Evolutionary conservation across 2,329 filamentous ascomycete species (phyloP), one percentile per base, ranked within the genome.

Genomic region (Plectosphaerella sp.): DNA sequence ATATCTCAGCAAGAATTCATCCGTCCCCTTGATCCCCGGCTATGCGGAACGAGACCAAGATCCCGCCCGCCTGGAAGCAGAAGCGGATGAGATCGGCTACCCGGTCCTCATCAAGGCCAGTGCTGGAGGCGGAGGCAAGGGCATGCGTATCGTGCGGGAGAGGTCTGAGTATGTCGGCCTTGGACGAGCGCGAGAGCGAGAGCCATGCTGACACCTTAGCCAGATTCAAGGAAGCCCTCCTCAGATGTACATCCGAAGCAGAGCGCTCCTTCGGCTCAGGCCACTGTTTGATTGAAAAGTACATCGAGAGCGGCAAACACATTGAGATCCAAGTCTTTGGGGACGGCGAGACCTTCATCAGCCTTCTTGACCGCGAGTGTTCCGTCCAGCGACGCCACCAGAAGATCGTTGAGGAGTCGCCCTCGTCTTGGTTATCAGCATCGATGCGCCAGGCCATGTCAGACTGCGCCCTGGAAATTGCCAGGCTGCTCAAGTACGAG

Each of bases 321-420:
- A 62, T 77, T 5, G 74, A 78, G 57, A 64, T 76, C 0, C 74
- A 77, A 52, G 68, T 78, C 14, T 41, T 76, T 5, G 73, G 74
- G 4, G 68, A 76, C 58, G 72, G 73, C 1, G 60, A 65, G 18
- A 67, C 69, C 0, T 43, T 18, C 41, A 54, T 69, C 8, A 63
- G 62, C 16, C 54, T 74, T 2, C 66, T 67, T 46, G 74, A 77
- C 41, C 61, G 75, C 6, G 74, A 77, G 25, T 77, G 75, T 51
- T 74, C 69, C 2, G 61, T 77, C 1, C 73, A 78, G 47, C 61
- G 74, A 8, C 62, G 73, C 3, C 67, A 76, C 51, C 74, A 77
- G 53, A 77, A 77, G 53, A 67, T 77, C 6, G 65, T 77, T 8
- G 75, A 78, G 53, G 69, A 73, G 50, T 62, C 60, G 1, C 68